phyloP scores from a whole-genome alignment of 2,329 filamentous ascomycete species.

The Orbilia javanica region DNA sequence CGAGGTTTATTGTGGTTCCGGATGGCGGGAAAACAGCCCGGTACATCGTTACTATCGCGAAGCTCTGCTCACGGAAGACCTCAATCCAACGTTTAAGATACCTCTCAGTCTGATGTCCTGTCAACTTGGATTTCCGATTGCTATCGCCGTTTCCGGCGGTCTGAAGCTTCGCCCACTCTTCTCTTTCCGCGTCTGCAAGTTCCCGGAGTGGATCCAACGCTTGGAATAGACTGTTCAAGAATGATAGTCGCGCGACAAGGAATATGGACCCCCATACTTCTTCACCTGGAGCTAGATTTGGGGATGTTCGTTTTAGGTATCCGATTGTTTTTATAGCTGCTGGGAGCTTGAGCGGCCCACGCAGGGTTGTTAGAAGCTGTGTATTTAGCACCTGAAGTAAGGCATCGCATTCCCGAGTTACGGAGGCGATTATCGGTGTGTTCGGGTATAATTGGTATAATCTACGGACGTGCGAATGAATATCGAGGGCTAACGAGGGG shows the following conservation, averaged over 20 bases:
- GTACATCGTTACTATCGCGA: constrained; percentile 94
- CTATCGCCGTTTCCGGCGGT: constrained; percentile 64
- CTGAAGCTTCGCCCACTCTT: constrained; percentile 62
- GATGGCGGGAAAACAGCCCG: constrained; percentile 80
- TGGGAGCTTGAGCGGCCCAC: constrained; percentile 85
- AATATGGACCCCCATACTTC: constrained; percentile 74
- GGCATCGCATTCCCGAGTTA: constrained; percentile 81
- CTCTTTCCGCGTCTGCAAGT: constrained; percentile 81
- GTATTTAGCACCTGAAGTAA: constrained; percentile 90
- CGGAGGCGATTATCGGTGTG: constrained; percentile 79
- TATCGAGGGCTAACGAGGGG: constrained; percentile 88
- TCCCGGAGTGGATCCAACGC: constrained; percentile 87
- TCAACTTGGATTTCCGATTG: constrained; percentile 19
- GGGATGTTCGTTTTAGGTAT: constrained; percentile 87
- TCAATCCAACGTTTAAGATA: constrained; percentile 97
- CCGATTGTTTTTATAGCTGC: constrained; percentile 90
- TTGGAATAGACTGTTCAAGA: constrained; percentile 81
- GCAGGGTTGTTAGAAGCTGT: constrained; percentile 82
- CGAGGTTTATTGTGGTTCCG: constrained; percentile 20
- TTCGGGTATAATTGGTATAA: constrained; percentile 84
- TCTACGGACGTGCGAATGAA: constrained; percentile 92
- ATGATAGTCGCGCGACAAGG: constrained; percentile 84
- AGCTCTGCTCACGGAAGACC: constrained; percentile 97
- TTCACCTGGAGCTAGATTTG: constrained; percentile 69
- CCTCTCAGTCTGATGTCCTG: constrained; percentile 89